A percentile compares a stretch with the other conserved stretches of the same genome.
Conservation (phyloP, 1,139 yeast genomes). For the Zygosaccharomyces pseudobailii region DNA sequence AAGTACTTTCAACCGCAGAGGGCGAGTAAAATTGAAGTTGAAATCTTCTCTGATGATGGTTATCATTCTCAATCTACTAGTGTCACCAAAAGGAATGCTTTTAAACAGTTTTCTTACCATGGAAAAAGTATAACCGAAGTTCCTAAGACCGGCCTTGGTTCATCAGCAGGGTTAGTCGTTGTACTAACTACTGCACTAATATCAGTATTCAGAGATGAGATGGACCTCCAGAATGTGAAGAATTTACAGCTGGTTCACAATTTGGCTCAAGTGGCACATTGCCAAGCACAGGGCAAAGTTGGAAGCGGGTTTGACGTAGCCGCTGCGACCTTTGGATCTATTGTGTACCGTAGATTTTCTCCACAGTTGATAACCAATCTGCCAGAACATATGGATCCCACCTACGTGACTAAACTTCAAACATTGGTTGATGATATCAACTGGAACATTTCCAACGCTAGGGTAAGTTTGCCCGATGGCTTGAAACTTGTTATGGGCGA, state of each 20-base stretch:
- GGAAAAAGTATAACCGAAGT: constrained; percentile 57
- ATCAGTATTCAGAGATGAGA: constrained; percentile 40
- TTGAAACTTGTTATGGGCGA: constrained; percentile 85
- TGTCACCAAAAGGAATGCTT: constrained; percentile 32
- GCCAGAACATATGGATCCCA: constrained; percentile 21
- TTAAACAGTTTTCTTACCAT: constrained; percentile 57
- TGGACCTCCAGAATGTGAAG: constrained; percentile 28
- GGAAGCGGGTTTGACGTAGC: constrained; percentile 98
- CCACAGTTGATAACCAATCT: constrained; percentile 48
- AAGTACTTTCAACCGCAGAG: constrained; percentile 43
- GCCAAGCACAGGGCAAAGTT: constrained; percentile 88
- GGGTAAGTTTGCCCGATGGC: constrained; percentile 62
- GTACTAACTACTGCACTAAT: constrained; percentile 70
- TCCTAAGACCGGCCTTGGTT: constrained; percentile 92
- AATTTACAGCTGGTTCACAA: constrained; percentile 55
- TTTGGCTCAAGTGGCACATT: constrained; percentile 83
- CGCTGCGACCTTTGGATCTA: constrained; percentile 89
- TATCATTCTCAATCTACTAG: constrained; percentile 74
- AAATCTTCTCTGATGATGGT: constrained; percentile 79
- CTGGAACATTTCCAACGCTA: constrained; percentile 56
- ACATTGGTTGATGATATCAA: constrained; percentile 41
- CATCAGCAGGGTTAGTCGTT: constrained; percentile 90
- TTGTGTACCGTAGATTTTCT: constrained; percentile 68
- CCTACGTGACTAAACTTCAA: constrained; percentile 33
- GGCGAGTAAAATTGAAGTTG: constrained; percentile 41